Evolutionary conservation across 1,139 yeast genomes (phyloP).

Genomic region (Nadsonia commutata): DNA sequence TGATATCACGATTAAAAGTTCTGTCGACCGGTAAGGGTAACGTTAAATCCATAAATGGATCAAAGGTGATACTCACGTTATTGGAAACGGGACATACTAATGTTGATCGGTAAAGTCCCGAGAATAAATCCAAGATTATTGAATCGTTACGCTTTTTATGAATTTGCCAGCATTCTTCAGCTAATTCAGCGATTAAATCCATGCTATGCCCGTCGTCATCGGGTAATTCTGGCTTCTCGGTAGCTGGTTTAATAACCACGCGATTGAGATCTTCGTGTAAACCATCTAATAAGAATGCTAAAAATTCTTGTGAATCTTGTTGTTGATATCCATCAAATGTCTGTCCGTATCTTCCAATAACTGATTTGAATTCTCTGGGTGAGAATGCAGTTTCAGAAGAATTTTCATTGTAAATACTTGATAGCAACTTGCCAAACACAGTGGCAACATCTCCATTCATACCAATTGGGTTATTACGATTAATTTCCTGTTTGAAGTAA

Average conservation of each 20-base stretch:
- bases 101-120: slow-evolving; percentile 83
- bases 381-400: slow-evolving; percentile 18
- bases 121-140: slow-evolving; percentile 68
- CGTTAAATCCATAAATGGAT: slow-evolving; percentile 85
- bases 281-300: slow-evolving; percentile 82
- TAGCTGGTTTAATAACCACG: slow-evolving; percentile 65
- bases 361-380: slow-evolving; percentile 68
- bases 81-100: slow-evolving; percentile 75
- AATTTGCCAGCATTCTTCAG: slow-evolving; percentile 66
- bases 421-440: slow-evolving; percentile 54
- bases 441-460: slow-evolving; percentile 67
- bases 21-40: slow-evolving; percentile 69
- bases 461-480: slow-evolving; percentile 70
- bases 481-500: slow-evolving; percentile 53
- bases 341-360: slow-evolving; percentile 65
- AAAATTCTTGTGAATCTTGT: slow-evolving; percentile 91
- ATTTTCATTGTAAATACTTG: slow-evolving; percentile 35
- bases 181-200: slow-evolving; percentile 44
- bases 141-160: slow-evolving; percentile 78
- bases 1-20: slow-evolving; percentile 37
- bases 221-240: slow-evolving; percentile 76
- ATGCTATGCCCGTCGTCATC: slow-evolving; percentile 36
- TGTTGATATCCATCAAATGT: slow-evolving; percentile 83
- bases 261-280: slow-evolving; percentile 88
- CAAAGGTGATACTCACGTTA: slow-evolving; percentile 78